Evolutionary conservation across 2,329 filamentous ascomycete genomes (phyloP).

Genomic region (Colletotrichum horii): DNA sequence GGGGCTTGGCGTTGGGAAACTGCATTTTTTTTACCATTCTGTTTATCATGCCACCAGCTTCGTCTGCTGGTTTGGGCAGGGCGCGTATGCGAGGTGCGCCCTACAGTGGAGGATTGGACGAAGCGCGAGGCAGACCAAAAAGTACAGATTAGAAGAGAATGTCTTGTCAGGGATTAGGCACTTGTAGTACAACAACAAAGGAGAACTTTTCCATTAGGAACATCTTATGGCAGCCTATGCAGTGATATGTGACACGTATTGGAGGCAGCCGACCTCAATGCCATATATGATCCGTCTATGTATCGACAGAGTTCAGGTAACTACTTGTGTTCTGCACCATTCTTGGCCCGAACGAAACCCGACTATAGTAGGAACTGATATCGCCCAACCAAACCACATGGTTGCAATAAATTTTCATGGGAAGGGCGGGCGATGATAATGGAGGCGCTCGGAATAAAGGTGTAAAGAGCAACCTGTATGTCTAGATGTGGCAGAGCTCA

Average conservation of each 20-base stretch:
- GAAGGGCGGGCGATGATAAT: neutral
- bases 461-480: neutral
- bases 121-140: neutral
- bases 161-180: neutral
- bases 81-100: neutral
- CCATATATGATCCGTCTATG: neutral
- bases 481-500: neutral
- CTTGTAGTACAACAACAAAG: neutral
- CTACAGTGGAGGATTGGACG: neutral
- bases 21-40: neutral
- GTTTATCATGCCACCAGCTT: neutral
- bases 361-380: neutral
- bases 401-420: neutral
- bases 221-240: neutral
- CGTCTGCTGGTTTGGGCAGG: neutral
- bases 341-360: neutral
- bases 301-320: neutral
- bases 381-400: neutral
- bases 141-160: neutral
- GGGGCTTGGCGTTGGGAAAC: constrained; percentile 3
- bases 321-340: neutral
- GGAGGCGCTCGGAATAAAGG: neutral
- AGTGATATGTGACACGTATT: neutral
- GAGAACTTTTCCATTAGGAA: neutral
- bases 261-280: neutral